Conservation (phyloP, 805 yeast genomes). For the Zygosaccharomyces bisporus region DNA sequence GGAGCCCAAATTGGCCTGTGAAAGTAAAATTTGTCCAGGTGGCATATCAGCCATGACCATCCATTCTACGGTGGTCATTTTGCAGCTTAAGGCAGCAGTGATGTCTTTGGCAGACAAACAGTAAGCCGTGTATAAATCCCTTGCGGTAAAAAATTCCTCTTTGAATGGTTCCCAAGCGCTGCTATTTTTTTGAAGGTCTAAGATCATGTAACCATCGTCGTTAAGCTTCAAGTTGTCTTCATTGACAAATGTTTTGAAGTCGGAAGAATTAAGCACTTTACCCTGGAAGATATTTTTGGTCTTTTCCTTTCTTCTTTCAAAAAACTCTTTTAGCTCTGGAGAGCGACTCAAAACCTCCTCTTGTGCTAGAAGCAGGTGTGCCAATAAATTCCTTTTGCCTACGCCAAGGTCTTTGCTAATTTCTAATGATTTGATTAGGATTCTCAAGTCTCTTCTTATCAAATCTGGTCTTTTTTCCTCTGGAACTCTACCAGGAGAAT, state of each 20-base stretch:
- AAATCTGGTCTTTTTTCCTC: conserved; percentile 47
- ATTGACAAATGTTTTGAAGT: conserved; percentile 30
- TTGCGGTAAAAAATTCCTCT: conserved; percentile 71
- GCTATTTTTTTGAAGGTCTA: conserved; percentile 39
- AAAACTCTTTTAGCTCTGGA: conserved; percentile 36
- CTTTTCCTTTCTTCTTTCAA: conserved; percentile 33
- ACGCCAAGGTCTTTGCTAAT: conserved; percentile 46
- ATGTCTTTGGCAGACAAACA: conserved; percentile 68
- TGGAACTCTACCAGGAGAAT: conserved; percentile 37
- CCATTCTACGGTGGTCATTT: conserved; percentile 61
- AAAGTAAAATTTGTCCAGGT: conserved; percentile 57
- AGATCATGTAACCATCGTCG: conserved; percentile 32
- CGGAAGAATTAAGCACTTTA: conserved; percentile 15
- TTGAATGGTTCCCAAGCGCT: conserved; percentile 69
- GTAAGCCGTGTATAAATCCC: conserved; percentile 71
- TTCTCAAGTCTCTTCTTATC: conserved; percentile 66
- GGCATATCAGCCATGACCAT: conserved; percentile 71
- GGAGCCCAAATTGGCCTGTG: conserved; percentile 69
- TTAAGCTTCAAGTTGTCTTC: conserved; percentile 29
- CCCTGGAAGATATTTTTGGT: conserved; percentile 19
- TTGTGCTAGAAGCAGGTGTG: conserved; percentile 64
- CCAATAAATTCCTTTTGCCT: conserved; percentile 54
- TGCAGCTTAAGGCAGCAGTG: conserved; percentile 55
- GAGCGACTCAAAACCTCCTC: conserved; percentile 52
- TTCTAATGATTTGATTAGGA: conserved; percentile 65